These are phyloP conservation scores for Phytophthora hibernalis DNA, from an alignment of 352 stramenopile species.

Conservation along the genomic window DNA sequence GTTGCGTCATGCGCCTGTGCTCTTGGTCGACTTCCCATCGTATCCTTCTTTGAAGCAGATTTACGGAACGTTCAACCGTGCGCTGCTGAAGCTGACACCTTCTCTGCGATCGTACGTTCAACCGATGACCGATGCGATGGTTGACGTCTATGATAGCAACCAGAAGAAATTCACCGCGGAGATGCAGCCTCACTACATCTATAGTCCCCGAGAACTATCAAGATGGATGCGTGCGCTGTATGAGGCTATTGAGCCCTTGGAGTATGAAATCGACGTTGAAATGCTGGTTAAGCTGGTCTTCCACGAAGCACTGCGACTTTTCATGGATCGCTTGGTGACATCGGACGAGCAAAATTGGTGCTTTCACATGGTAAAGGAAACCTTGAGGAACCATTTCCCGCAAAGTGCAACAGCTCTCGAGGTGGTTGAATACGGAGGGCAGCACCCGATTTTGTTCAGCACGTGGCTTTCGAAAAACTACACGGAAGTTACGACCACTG, in stretches of 20 bases:
- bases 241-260: constrained; percentile 96
- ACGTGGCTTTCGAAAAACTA: constrained; percentile 99
- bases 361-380: constrained; percentile 88
- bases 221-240: constrained; percentile 99
- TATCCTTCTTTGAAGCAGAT: constrained; percentile 98
- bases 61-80: constrained; percentile 99
- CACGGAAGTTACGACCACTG: constrained; percentile 90
- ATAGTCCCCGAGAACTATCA: constrained; percentile 99
- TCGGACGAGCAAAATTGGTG: constrained; percentile 97
- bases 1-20: constrained; percentile 97
- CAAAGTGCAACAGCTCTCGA: constrained; percentile 81
- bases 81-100: constrained; percentile 98
- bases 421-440: constrained; percentile 70
- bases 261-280: constrained; percentile 95
- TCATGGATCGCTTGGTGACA: constrained; percentile 99
- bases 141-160: constrained; percentile 98
- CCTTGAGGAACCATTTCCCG: constrained; percentile 82
- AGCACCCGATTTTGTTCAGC: constrained; percentile 97
- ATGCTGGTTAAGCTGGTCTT: constrained; percentile 98
- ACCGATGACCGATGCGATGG: constrained; percentile 98
- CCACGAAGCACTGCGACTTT: constrained; percentile 98
- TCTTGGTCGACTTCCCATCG: constrained; percentile 99
- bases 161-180: constrained; percentile 95
- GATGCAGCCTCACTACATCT: constrained; percentile 99
- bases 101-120: constrained; percentile 97